A percentile compares a stretch with the other conserved stretches of the same genome.
These are phyloP conservation scores for Beauveria medogensis DNA, from an alignment of 2,329 filamentous ascomycete species.

Conservation along the genomic window DNA sequence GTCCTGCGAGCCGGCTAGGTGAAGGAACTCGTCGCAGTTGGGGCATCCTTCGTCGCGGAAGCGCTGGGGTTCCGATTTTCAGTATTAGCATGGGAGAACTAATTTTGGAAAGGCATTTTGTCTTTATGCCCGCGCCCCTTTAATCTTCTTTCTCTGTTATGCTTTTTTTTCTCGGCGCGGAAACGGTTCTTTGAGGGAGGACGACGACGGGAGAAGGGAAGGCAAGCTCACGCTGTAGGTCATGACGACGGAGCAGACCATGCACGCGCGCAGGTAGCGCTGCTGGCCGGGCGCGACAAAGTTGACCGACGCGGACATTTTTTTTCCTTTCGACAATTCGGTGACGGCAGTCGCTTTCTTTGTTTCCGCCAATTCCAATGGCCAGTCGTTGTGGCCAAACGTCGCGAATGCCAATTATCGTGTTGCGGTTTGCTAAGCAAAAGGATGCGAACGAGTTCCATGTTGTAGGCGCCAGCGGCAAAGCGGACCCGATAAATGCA, in stretches of 20 bases:
- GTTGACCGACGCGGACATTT: constrained; percentile 40
- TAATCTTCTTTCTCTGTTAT: too few species aligned
- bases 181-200: too few species aligned
- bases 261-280: constrained; percentile 88
- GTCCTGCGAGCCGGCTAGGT: constrained; percentile 70
- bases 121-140: background rate
- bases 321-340: background rate
- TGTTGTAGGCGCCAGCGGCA: background rate
- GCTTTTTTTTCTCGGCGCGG: background rate
- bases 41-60: constrained; percentile 86
- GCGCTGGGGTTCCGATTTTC: constrained; percentile 42
- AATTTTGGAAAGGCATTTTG: too few species aligned
- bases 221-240: constrained; percentile 55
- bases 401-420: background rate
- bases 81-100: too few species aligned
- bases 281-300: constrained; percentile 68
- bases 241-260: constrained; percentile 96
- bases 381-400: background rate
- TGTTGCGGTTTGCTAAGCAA: background rate
- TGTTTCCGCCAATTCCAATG: background rate
- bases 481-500: constrained; percentile 10
- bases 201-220: background rate
- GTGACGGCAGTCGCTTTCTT: background rate
- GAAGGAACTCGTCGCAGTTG: constrained; percentile 91
- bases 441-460: background rate